These are phyloP conservation scores for Phlegmacium glaucopus DNA, from an alignment of 768 basidiomycete genomes.

Conservation along the genomic window DNA sequence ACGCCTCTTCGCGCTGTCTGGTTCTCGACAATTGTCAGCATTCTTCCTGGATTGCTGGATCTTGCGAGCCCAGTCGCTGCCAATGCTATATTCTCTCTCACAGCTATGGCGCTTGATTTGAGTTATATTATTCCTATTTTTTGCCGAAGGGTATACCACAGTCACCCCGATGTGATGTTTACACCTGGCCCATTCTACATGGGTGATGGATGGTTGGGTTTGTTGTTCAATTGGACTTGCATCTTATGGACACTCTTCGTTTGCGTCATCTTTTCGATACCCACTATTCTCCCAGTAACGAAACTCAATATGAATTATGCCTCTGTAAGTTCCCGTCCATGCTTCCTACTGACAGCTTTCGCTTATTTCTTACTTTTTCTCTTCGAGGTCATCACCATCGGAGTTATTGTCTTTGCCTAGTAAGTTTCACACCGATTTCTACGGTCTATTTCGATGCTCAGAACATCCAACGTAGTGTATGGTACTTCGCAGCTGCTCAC, in stretches of 20 bases:
- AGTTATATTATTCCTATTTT: constrained; percentile 85
- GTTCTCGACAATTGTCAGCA: constrained; percentile 61
- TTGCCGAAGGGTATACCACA: constrained; percentile 60
- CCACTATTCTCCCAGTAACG: constrained; percentile 69
- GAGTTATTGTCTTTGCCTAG: constrained; percentile 52
- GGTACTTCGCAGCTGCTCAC: constrained; percentile 53
- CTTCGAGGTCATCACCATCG: constrained; percentile 45
- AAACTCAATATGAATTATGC: constrained; percentile 76
- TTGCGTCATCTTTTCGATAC: constrained; percentile 69
- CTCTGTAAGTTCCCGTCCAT: constrained; percentile 40
- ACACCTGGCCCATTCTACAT: constrained; percentile 86
- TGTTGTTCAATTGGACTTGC: constrained; percentile 59
- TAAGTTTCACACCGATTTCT: constrained; percentile 24
- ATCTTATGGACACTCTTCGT: constrained; percentile 70
- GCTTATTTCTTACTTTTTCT: not conserved
- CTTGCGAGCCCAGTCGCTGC: constrained; percentile 76
- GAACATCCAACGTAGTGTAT: constrained; percentile 28
- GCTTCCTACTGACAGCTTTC: not conserved
- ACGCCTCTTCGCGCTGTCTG: constrained; percentile 81
- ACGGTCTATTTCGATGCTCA: constrained; percentile 6
- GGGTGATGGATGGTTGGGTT: constrained; percentile 64
- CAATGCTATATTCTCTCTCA: constrained; percentile 79
- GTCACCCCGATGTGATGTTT: constrained; percentile 82
- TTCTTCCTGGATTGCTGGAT: constrained; percentile 71
- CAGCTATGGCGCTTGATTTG: constrained; percentile 72